These are phyloP conservation scores for Heliamphora pulchella DNA, from an alignment of 179 eudicot species.

Conservation along the genomic window DNA sequence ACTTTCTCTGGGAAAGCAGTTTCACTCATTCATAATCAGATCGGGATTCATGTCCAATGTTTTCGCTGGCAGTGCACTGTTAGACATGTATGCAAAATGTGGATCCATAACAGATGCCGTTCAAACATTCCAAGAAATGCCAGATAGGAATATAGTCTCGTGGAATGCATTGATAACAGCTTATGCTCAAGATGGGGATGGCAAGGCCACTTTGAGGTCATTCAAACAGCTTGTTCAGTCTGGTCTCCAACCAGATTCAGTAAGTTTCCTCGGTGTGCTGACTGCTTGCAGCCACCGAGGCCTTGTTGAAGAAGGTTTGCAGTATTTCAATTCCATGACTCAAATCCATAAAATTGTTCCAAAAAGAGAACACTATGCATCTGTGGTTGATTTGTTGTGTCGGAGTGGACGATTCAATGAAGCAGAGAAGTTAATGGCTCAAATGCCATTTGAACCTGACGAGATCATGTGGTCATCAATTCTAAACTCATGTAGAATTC, in stretches of 20 bases:
- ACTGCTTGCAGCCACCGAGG: conserved; percentile 83
- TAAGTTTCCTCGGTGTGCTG: conserved; percentile 60
- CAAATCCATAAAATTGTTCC: conserved; percentile 40
- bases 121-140: conserved; percentile 58
- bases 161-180: conserved; percentile 94
- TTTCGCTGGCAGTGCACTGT: conserved; percentile 65
- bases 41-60: conserved; percentile 57
- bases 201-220: conserved; percentile 44
- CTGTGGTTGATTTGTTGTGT: conserved; percentile 66
- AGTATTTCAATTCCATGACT: conserved; percentile 52
- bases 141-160: conserved; percentile 54
- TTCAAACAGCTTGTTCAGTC: conserved; percentile 52
- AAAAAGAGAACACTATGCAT: conserved; percentile 63
- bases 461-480: conserved; percentile 77
- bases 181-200: conserved; percentile 80
- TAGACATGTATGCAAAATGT: conserved; percentile 92
- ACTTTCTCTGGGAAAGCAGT: conserved; percentile 57
- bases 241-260: conserved; percentile 62
- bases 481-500: conserved; percentile 70
- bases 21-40: conserved; percentile 47
- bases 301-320: conserved; percentile 62
- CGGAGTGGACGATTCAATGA: conserved; percentile 53
- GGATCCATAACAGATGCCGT: conserved; percentile 59
- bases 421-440: conserved; percentile 53
- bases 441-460: conserved; percentile 70